Base-by-base conservation (phyloP, 1,284 basidiomycete species). In the Moesziomyces parantarcticus region DNA sequence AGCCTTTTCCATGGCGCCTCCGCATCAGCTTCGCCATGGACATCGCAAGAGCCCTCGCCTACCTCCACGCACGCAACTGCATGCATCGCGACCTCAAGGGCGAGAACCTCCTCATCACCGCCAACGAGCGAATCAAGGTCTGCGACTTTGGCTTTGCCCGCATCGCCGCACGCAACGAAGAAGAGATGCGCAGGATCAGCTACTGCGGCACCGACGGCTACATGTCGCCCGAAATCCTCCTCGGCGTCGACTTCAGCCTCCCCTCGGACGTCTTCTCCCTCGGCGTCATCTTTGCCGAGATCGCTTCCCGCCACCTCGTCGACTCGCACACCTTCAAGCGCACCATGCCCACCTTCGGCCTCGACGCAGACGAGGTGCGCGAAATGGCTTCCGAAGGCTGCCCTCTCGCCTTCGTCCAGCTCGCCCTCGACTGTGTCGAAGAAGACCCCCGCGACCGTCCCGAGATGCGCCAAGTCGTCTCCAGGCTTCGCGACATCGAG, bases 241-340 rank as follows among this genome's bases (percentile, higher is more conserved):
- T 93, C 14, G 94, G 95, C 20, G 89, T 92, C 56, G 92, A 93
- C 78, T 97, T 98, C 78, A 92, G 93, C 81, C 88, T 98, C 8
- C 91, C 93, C 3, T 96, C 95, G 8, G 96, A 99, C 82, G 90
- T 97, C 13, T 97, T 93, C 84, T 95, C 93, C 7, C 88, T 97
- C 21, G 96, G 95, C 1, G 90, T 99, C 82, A 96, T 99, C 76
- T 91, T 97, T 78, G 92, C 92, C 80, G 96, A 99, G 85, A 92
- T 99, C 75, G 87, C 90, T 1, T 89, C 92, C 0, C 88, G 94
- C n/a, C 89, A 87, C 59, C 87, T 97, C 21, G 94, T 94, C 0
- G 93, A 94, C 72, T 84, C 81, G 89, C 47, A 67, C 44, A 77
- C 76, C 6, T 76, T 75, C 72, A 75, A 61, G 49, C 63, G 75